Percentiles rank a stretch among this genome's conserved stretches.
phyloP scores from a whole-genome alignment of 495 filamentous ascomycete genomes.

The Penicillium diatomitis region DNA sequence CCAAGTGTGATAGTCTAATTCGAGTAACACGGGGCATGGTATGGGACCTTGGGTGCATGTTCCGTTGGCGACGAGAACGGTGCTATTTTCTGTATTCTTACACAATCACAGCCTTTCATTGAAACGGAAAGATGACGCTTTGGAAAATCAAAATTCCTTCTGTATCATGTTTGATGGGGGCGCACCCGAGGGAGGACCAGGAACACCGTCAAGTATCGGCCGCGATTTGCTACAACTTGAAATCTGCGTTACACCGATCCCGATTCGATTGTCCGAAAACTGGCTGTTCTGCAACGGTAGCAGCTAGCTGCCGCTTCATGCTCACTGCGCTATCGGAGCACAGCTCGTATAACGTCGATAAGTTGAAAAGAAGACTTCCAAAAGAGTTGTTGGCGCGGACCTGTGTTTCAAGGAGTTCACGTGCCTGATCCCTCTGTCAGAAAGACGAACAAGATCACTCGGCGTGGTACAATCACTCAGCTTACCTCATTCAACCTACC shows the following conservation, averaged over 20 bases:
- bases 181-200: too few relatives aligned
- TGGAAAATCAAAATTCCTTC: too few relatives aligned
- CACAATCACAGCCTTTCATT: too few relatives aligned
- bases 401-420: conserved; percentile 52
- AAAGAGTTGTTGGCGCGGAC: conserved; percentile 54
- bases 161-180: too few relatives aligned
- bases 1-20: too few relatives aligned
- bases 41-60: too few relatives aligned
- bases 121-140: too few relatives aligned
- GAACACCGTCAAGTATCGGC: background rate
- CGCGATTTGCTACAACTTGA: conserved; percentile 53
- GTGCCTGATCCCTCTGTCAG: conserved; percentile 33
- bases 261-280: conserved; percentile 42
- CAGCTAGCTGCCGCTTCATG: conserved; percentile 60
- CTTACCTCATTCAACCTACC: conserved; percentile 65
- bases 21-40: too few relatives aligned
- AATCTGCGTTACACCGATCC: conserved; percentile 64
- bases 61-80: too few relatives aligned
- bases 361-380: conserved; percentile 74
- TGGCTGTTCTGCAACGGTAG: conserved; percentile 51
- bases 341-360: conserved; percentile 86
- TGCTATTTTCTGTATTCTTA: too few relatives aligned
- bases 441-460: background rate
- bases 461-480: background rate
- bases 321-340: conserved; percentile 65